Evolutionary conservation across 2,329 filamentous ascomycete genomes (phyloP), one percentile per base, ranked within the genome.

Genomic region (Colletotrichum orbiculare): DNA sequence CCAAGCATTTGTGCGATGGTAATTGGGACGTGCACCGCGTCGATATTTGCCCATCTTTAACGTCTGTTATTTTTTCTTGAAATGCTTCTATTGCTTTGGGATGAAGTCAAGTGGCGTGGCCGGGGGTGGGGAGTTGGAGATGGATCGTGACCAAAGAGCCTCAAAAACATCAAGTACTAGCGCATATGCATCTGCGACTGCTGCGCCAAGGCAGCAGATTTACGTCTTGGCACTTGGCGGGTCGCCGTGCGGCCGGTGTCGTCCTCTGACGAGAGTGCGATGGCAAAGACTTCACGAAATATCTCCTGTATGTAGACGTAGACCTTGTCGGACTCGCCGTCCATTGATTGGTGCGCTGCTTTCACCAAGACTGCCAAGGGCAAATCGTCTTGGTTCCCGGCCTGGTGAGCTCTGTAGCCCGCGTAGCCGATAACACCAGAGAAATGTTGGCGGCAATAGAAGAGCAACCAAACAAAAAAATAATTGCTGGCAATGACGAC

Each of bases 211-310:
- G 48, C 17, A 60, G 41, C 52, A 39, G 53, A 37, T 64, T 64
- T 4, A 34, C 59, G 41, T 54, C 64, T 66, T 66, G 64, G 64
- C 64, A 25, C 39, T 60, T 60, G 60, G 48, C 64, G 60, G 64
- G 54, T 59, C 59, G 58, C 46, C 53, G 58, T 54, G 37, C 17
- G 63, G 52, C 59, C 59, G 59, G 63, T 66, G 53, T 66, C 63
- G 63, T 63, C 52, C 63, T 57, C 41, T 35, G 63, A 41, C 61
- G 25, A 49, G 47, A 53, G 15, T 57, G 42, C 52, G 37, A 52
- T 49, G 46, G 52, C 46, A 58, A 65, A 61, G 59, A 45, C 56
- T 46, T 53, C 63, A 66, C 62, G 63, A 56, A 47, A 63, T 52
- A 66, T 52, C 56, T 66, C 63, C 13, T 41, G 9, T 61, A n/a